Percentiles rank a stretch among this genome's conserved stretches.
phyloP scores from a whole-genome alignment of 208 protist species.

The Leishmania major region DNA sequence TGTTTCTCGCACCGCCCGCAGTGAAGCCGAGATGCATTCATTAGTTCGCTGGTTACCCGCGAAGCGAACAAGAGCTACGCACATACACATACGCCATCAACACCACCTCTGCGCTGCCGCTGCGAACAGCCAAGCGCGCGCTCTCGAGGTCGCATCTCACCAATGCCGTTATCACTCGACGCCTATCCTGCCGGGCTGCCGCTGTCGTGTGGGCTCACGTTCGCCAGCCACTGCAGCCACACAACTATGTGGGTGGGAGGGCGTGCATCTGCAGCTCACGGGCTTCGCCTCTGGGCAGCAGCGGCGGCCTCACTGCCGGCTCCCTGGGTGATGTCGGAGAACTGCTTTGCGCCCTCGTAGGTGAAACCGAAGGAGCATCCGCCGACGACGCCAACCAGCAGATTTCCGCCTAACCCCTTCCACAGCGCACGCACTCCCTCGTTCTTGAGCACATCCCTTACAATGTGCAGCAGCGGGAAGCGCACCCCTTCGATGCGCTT shows the following conservation, averaged over 20 bases:
- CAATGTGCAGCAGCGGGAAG: constrained; percentile 50
- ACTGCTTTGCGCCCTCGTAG: constrained; percentile 80
- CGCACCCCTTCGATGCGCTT: constrained; percentile 37
- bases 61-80: background rate
- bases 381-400: constrained; percentile 63
- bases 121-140: background rate
- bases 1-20: background rate
- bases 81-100: background rate
- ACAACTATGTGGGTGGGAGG: background rate
- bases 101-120: background rate
- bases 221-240: background rate
- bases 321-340: constrained; percentile 61
- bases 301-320: background rate
- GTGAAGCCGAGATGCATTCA: background rate
- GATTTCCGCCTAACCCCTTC: constrained; percentile 73
- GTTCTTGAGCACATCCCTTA: constrained; percentile 49
- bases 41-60: background rate
- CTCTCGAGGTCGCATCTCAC: background rate
- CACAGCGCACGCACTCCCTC: constrained; percentile 69
- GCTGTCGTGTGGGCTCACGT: background rate
- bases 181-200: background rate
- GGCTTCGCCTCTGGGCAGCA: background rate
- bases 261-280: background rate
- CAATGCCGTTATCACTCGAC: background rate
- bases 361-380: constrained; percentile 79